A percentile compares a stretch with the other conserved stretches of the same genome.
Evolutionary conservation across 768 basidiomycete genomes (phyloP).

Genomic region (Gautieria morchelliformis): DNA sequence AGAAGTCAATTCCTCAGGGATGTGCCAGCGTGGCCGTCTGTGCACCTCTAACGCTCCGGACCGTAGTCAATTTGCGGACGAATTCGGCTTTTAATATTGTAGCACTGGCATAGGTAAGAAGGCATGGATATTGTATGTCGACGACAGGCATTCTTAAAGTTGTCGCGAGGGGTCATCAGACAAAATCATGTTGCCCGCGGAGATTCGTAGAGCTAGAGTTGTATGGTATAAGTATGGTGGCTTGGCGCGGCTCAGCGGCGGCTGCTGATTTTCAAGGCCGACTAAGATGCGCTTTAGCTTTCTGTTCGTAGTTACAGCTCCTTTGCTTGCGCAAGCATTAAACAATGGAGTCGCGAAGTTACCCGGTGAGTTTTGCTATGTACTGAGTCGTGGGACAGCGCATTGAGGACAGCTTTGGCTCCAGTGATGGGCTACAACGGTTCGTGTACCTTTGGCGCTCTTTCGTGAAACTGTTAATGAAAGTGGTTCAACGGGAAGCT

Average conservation of each 20-base stretch:
- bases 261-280: neutral
- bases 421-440: conserved; percentile 58
- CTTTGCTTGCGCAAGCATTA: conserved; percentile 4
- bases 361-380: conserved; percentile 21
- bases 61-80: neutral
- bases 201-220: too few species aligned
- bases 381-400: too few species aligned
- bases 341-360: conserved; percentile 25
- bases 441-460: conserved; percentile 20
- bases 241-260: too few species aligned
- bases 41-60: neutral
- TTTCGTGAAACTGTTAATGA: conserved; percentile 1
- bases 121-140: too few species aligned
- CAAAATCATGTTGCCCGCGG: neutral
- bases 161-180: neutral
- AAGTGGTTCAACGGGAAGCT: conserved; percentile 27
- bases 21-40: neutral
- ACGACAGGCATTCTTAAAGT: neutral
- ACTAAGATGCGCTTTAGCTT: neutral
- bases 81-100: neutral
- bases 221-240: neutral
- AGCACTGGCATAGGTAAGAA: neutral
- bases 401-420: neutral
- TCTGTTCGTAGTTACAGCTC: neutral
- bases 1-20: neutral